Conservation (phyloP, 495 filamentous ascomycete genomes). For the Penicillium macrosclerotiorum region DNA sequence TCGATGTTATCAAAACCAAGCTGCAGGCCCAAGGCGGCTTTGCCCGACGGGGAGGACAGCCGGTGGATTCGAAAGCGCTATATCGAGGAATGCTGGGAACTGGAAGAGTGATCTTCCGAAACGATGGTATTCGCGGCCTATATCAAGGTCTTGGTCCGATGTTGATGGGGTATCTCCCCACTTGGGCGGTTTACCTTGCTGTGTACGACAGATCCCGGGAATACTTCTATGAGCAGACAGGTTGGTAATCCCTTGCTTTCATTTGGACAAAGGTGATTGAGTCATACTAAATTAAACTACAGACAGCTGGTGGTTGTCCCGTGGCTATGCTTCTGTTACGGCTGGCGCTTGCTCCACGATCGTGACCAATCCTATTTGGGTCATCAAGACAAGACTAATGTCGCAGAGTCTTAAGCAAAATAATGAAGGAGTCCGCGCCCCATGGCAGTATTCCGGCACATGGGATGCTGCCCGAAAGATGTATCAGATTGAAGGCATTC, state of each 20-base stretch:
- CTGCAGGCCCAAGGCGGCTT: conserved; percentile 92
- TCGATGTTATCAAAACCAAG: conserved; percentile 99
- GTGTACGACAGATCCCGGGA: conserved; percentile 88
- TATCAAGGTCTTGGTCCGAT: conserved; percentile 94
- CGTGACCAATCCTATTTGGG: conserved; percentile 99
- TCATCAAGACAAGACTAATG: conserved; percentile 98
- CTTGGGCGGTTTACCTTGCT: conserved; percentile 96
- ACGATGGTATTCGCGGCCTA: conserved; percentile 87
- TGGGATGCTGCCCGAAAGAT: conserved; percentile 91
- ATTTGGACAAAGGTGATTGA: neutral
- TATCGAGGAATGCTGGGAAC: conserved; percentile 89
- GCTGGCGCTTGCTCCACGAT: conserved; percentile 91
- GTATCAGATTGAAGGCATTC: conserved; percentile 83
- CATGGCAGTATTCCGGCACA: conserved; percentile 88
- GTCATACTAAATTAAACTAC: conserved; percentile 14
- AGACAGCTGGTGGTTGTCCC: conserved; percentile 61
- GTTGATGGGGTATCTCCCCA: conserved; percentile 91
- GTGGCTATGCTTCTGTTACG: conserved; percentile 75
- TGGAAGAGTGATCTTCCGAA: conserved; percentile 73
- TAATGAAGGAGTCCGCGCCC: conserved; percentile 57
- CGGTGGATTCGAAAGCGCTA: conserved; percentile 47
- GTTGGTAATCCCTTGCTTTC: conserved; percentile 43
- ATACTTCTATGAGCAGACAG: conserved; percentile 62
- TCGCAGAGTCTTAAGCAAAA: conserved; percentile 64
- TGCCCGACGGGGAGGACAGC: conserved; percentile 45